Evolutionary conservation across 2,329 filamentous ascomycete species (phyloP).

Genomic region (Cercospora sp.): DNA sequence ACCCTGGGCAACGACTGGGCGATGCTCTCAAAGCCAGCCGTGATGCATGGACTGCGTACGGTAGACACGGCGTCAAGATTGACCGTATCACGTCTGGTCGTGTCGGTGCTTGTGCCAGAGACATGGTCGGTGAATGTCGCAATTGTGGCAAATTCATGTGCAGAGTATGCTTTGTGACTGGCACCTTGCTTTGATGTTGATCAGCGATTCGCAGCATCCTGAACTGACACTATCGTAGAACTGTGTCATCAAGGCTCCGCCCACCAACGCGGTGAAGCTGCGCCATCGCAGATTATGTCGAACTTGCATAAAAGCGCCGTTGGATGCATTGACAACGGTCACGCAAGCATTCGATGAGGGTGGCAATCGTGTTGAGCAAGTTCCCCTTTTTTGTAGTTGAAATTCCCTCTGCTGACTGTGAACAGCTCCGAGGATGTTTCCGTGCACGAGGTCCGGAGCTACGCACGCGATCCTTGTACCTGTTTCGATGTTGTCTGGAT

Average conservation of each 20-base stretch:
- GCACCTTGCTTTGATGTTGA: not conserved
- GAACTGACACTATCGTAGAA: conserved; percentile 60
- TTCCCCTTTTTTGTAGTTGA: not conserved
- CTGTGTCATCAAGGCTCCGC: conserved; percentile 81
- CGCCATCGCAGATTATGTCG: conserved; percentile 81
- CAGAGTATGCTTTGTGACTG: conserved; percentile 58
- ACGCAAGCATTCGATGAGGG: conserved; percentile 35
- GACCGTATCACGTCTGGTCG: conserved; percentile 61
- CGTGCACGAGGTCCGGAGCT: conserved; percentile 35
- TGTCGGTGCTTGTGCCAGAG: conserved; percentile 76
- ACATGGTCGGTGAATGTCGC: conserved; percentile 82
- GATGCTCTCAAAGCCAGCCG: conserved; percentile 38
- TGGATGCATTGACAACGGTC: conserved; percentile 48
- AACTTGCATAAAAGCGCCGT: conserved; percentile 70
- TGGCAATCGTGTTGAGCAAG: conserved; percentile 19
- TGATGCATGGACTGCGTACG: conserved; percentile 32
- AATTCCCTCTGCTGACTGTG: not conserved
- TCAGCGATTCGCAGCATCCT: not conserved
- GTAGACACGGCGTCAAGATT: conserved; percentile 35
- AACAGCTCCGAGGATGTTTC: conserved; percentile 1
- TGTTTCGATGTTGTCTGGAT: conserved; percentile 72
- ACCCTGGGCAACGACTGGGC: conserved; percentile 57
- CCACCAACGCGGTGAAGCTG: conserved; percentile 64
- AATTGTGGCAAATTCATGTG: conserved; percentile 77
- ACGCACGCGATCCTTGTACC: conserved; percentile 58